Conservation (phyloP, 805 yeast genomes). For the Maudiozyma saulgeensis region DNA sequence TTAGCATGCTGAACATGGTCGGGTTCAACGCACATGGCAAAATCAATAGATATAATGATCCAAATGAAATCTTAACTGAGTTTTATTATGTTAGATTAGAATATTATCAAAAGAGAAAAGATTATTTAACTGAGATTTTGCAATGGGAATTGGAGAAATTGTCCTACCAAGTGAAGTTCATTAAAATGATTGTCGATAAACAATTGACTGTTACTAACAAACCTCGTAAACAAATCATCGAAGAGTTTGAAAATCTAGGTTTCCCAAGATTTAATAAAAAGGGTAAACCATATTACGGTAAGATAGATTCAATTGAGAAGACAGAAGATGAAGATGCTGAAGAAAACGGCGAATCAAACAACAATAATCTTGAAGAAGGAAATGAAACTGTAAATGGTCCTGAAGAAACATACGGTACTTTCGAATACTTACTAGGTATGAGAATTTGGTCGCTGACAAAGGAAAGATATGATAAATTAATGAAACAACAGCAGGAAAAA, state of each 20-base stretch:
- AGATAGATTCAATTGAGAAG: constrained; percentile 9
- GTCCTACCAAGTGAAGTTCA: constrained; percentile 79
- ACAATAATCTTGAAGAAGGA: constrained; percentile 31
- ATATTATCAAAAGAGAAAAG: constrained; percentile 85
- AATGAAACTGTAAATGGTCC: constrained; percentile 32
- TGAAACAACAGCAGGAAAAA: constrained; percentile 62
- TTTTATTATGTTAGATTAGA: constrained; percentile 82
- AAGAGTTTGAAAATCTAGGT: constrained; percentile 49
- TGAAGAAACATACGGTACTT: constrained; percentile 51
- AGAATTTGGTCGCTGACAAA: constrained; percentile 86
- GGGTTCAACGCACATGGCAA: constrained; percentile 88
- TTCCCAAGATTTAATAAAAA: constrained; percentile 72
- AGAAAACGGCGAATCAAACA: constrained; percentile 33
- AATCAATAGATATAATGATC: constrained; percentile 69
- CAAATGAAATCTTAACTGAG: constrained; percentile 71
- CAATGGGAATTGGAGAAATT: constrained; percentile 69
- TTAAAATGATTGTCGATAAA: constrained; percentile 78
- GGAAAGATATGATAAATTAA: constrained; percentile 75
- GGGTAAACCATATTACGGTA: constrained; percentile 52
- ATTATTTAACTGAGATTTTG: constrained; percentile 55
- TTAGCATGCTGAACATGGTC: constrained; percentile 81
- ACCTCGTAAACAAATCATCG: constrained; percentile 53
- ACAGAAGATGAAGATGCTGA: constrained; percentile 12
- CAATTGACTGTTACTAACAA: constrained; percentile 65
- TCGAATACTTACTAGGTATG: constrained; percentile 87